Base-by-base conservation (phyloP, 345 rosid species). In the Eucalyptus erythrocorys region DNA sequence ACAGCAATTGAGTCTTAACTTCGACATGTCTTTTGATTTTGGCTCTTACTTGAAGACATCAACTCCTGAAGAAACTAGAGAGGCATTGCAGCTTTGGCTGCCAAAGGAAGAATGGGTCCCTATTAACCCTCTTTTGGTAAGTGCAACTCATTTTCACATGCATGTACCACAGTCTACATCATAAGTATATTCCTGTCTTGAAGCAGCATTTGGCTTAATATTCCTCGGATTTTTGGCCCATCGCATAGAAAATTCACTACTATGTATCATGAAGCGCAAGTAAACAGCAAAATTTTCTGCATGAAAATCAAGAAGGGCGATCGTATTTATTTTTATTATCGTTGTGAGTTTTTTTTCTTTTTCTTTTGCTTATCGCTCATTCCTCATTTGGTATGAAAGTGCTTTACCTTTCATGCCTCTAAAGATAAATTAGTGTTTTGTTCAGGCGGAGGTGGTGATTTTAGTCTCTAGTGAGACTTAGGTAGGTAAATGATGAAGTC, bases 51-150 rank as follows among this genome's bases (percentile, higher is more conserved):
- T 92, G 98, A 94, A 95, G 93, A 97, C 98, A 57, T 93, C 94
- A 22, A 91, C 94, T 81, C 99, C 99, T 1, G 99, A 97, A 93
- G 94, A 95, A 94, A 97, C 99, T 87, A 95, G 99, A 93, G 94
- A 91, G 89, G 96, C 96, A 27, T 89, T 97, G 92, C 98, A 97
- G 88, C 93, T 89, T 16, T 96, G 99, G 99, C 96, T 97, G 92
- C 99, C 99, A 26, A 97, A 95, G 93, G 98, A 95, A 89, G 98
- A 96, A 91, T 96, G 98, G 98, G 94, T 93, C 91, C 95, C 97
- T 68, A 95, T 97, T 68, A 97, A 97, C 92, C 97, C 98, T 90
- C 99, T 96, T 88, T 91, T 96, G 97, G 99, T 96, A 92, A n/a
- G 92, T 90, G 21, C 47, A 11, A 40, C 84, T 40, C 84, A 76